These are phyloP conservation scores for Pseudohalonectria lignicola DNA, from an alignment of 2,329 filamentous ascomycete genomes.

Conservation along the genomic window DNA sequence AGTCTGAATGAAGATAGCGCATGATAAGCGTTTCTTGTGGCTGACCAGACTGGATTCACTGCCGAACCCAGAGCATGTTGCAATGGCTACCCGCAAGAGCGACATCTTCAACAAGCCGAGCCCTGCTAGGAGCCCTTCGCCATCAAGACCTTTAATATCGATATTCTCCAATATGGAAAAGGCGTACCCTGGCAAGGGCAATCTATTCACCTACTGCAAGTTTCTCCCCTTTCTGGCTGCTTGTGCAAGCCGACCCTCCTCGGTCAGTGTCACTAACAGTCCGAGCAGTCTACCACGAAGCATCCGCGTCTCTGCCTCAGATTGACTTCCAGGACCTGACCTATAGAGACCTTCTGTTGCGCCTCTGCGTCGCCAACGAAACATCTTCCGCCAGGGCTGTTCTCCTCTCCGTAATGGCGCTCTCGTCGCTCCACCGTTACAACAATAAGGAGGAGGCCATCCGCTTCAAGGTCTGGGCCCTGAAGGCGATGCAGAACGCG, in stretches of 20 bases:
- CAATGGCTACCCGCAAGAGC: neutral
- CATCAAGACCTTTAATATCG: neutral
- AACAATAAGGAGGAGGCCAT: conserved; percentile 4
- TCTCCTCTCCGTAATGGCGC: conserved; percentile 4
- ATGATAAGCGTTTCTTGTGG: too few species aligned
- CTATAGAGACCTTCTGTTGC: conserved; percentile 6
- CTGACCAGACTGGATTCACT: too few species aligned
- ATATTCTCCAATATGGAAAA: conserved; percentile 1
- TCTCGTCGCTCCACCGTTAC: conserved; percentile 4
- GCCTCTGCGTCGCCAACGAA: conserved; percentile 6
- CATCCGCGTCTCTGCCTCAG: conserved; percentile 4
- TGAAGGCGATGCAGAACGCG: conserved; percentile 4
- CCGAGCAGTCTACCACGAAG: conserved; percentile 6
- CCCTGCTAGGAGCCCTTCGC: neutral
- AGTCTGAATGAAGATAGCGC: too few species aligned
- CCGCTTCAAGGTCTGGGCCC: conserved; percentile 5
- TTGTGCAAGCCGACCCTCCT: neutral
- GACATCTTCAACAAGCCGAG: neutral
- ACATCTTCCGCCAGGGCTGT: conserved; percentile 3
- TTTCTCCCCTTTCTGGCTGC: neutral
- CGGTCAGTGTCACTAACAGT: neutral
- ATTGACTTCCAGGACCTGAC: conserved; percentile 4
- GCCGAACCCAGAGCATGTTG: neutral
- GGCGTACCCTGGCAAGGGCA: neutral
- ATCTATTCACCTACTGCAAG: conserved; percentile 6